These are phyloP conservation scores for Dactylellina parvicollis DNA, from an alignment of 2,329 filamentous ascomycete genomes.

Conservation along the genomic window DNA sequence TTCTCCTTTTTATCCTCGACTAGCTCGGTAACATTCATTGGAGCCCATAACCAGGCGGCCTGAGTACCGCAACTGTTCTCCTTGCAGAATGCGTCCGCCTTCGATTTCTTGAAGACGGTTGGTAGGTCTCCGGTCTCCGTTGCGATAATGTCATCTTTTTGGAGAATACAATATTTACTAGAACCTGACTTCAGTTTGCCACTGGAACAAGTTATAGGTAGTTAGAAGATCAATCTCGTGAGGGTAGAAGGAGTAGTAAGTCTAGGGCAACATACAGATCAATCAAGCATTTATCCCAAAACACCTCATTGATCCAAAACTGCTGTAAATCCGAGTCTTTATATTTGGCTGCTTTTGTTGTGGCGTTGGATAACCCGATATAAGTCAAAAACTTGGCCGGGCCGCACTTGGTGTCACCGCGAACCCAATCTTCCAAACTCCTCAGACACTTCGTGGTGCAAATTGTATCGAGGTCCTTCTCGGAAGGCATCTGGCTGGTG, in stretches of 20 bases:
- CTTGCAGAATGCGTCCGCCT: constrained; percentile 31
- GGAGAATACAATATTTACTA: constrained; percentile 38
- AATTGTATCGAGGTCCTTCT: constrained; percentile 12
- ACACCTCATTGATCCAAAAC: constrained; percentile 36
- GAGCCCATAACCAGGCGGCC: constrained; percentile 23
- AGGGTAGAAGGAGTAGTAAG: too few relatives aligned
- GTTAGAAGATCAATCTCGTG: background rate
- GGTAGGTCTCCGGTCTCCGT: background rate
- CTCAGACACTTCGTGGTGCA: constrained; percentile 28
- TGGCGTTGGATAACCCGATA: constrained; percentile 22
- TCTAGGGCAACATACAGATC: constrained; percentile 23
- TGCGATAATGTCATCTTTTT: constrained; percentile 7
- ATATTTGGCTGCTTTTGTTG: constrained; percentile 9
- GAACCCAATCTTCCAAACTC: constrained; percentile 38
- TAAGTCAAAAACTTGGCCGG: constrained; percentile 17
- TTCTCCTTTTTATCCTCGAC: background rate
- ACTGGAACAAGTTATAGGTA: too few relatives aligned
- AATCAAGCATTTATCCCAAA: constrained; percentile 40
- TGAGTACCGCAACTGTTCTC: constrained; percentile 36
- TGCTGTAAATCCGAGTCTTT: constrained; percentile 37
- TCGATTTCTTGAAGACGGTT: background rate
- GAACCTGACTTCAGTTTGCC: constrained; percentile 24
- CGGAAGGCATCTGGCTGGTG: constrained; percentile 5
- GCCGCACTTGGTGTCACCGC: constrained; percentile 14
- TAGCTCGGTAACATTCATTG: constrained; percentile 12